A percentile compares a stretch with the other conserved stretches of the same genome.
Evolutionary conservation across 495 filamentous ascomycete genomes (phyloP).

Genomic region (Podospora didyma): DNA sequence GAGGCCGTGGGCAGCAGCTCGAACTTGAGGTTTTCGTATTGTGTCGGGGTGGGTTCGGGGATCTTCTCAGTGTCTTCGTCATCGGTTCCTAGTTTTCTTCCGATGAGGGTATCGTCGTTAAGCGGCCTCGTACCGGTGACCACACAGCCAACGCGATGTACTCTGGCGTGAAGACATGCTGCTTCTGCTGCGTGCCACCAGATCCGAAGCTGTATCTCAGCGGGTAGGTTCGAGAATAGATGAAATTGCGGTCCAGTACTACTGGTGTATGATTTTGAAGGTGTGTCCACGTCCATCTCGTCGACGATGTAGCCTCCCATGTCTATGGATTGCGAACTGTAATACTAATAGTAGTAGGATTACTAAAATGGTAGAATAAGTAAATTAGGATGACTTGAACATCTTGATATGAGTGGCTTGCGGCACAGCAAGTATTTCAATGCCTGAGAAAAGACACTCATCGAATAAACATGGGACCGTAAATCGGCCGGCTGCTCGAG

Average conservation of each 20-base stretch:
- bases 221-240: neutral
- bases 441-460: too few species aligned
- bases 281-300: neutral
- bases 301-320: too few species aligned
- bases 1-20: slow-evolving; percentile 1
- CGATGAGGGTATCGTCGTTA: neutral
- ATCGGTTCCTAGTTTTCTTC: neutral
- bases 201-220: neutral
- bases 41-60: too few species aligned
- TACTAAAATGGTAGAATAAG: too few species aligned
- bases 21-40: neutral
- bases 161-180: neutral
- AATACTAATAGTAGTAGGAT: too few species aligned
- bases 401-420: too few species aligned
- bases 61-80: neutral
- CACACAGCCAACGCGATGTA: neutral
- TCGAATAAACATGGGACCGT: too few species aligned
- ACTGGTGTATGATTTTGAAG: neutral
- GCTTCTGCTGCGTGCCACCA: neutral
- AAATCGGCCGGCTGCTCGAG: too few species aligned
- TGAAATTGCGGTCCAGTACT: neutral
- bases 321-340: too few species aligned
- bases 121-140: neutral
- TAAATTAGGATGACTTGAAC: too few species aligned
- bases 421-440: too few species aligned